Evolutionary conservation across 2,329 filamentous ascomycete species (phyloP).

Genomic region (Sclerotinia sclerotiorum): DNA sequence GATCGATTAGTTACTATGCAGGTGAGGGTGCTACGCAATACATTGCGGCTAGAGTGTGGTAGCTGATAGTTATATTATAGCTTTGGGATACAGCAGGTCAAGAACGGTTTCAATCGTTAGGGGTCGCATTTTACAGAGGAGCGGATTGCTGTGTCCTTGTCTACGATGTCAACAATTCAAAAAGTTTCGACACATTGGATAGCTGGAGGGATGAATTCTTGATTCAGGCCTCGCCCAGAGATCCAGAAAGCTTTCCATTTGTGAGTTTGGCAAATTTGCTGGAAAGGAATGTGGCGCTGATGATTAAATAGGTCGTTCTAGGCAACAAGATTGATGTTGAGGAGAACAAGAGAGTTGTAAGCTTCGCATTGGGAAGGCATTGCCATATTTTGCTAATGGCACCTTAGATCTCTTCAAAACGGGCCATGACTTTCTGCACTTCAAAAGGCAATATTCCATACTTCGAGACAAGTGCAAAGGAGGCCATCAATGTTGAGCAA

Average conservation of each 20-base stretch:
- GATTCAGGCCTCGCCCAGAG: constrained; percentile 93
- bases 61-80: constrained; percentile 52
- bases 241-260: constrained; percentile 97
- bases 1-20: constrained; percentile 98
- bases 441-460: constrained; percentile 97
- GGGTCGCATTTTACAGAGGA: constrained; percentile 95
- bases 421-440: constrained; percentile 96
- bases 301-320: constrained; percentile 71
- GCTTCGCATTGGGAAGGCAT: constrained; percentile 36
- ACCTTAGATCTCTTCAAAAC: constrained; percentile 81
- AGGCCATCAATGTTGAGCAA: constrained; percentile 96
- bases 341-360: constrained; percentile 89
- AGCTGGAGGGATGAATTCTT: constrained; percentile 98
- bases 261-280: constrained; percentile 54
- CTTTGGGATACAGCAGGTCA: constrained; percentile 98
- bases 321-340: constrained; percentile 99
- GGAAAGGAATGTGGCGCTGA: constrained; percentile 26
- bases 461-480: constrained; percentile 98
- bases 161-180: constrained; percentile 98
- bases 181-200: constrained; percentile 97
- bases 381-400: constrained; percentile 30
- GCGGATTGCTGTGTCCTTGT: constrained; percentile 98
- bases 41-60: background rate
- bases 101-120: constrained; percentile 94
- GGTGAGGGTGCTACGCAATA: constrained; percentile 49